A percentile compares a stretch with the other conserved stretches of the same genome.
Evolutionary conservation across 2,329 filamentous ascomycete genomes (phyloP).

Genomic region (Cytospora leucostoma): DNA sequence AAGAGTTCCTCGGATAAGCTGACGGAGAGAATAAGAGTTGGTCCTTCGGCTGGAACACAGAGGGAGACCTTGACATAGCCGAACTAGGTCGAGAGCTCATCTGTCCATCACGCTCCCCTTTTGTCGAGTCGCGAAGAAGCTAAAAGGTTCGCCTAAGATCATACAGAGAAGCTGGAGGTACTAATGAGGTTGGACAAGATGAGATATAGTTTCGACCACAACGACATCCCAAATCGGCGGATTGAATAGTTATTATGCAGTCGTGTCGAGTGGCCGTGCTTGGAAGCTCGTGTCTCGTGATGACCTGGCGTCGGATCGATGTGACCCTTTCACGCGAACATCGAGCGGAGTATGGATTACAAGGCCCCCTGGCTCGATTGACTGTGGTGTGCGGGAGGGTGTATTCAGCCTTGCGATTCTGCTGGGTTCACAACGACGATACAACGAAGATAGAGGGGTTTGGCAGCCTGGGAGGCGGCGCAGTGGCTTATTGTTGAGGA

Average conservation of each 20-base stretch:
- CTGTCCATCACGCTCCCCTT: not conserved
- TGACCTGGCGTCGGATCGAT: constrained; percentile 2
- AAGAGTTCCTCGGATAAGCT: not conserved
- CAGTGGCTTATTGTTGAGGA: not conserved
- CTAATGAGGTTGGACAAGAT: not conserved
- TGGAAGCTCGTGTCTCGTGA: constrained; percentile 1
- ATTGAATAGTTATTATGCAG: not conserved
- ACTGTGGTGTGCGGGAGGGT: not conserved
- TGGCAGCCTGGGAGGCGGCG: not conserved
- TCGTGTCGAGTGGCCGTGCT: constrained; percentile 1
- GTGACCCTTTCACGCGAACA: not conserved
- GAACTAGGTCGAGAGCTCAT: not conserved
- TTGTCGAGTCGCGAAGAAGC: not conserved
- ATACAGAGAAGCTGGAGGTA: not conserved
- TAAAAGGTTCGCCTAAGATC: not conserved
- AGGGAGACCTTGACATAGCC: not conserved
- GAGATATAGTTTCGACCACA: not conserved
- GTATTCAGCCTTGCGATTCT: constrained; percentile 1
- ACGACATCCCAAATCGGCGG: not conserved
- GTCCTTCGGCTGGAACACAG: constrained; percentile 1
- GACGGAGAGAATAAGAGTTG: not conserved
- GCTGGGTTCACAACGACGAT: not conserved
- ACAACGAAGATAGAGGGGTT: not conserved
- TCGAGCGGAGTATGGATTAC: not conserved
- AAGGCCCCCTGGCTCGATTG: not conserved